Evolutionary conservation across 495 filamentous ascomycete genomes (phyloP).

Genomic region (Zalerion maritima): DNA sequence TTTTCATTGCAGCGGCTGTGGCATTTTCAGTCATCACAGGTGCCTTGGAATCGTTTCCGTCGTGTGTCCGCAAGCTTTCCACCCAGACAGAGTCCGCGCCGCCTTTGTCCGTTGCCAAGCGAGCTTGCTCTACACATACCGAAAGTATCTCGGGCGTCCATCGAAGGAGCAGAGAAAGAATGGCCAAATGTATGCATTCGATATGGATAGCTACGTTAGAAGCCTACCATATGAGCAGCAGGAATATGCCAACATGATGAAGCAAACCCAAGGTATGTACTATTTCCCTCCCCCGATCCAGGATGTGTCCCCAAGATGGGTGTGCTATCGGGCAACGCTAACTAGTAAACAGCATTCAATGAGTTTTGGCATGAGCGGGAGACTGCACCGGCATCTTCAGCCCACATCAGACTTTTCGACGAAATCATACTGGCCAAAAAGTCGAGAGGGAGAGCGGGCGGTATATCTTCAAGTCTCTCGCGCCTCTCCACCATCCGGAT

Average conservation of each 20-base stretch:
- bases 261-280: constrained; percentile 79
- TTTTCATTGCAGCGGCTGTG: constrained; percentile 72
- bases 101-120: constrained; percentile 92
- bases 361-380: constrained; percentile 95
- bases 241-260: constrained; percentile 73
- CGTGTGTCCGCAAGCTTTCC: constrained; percentile 82
- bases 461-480: constrained; percentile 37
- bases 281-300: not conserved
- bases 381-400: constrained; percentile 36
- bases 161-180: constrained; percentile 70
- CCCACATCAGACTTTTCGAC: constrained; percentile 78
- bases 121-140: constrained; percentile 89
- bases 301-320: not conserved
- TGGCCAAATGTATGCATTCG: constrained; percentile 80
- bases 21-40: constrained; percentile 58
- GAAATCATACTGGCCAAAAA: constrained; percentile 90
- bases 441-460: constrained; percentile 54
- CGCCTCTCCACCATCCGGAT: constrained; percentile 34
- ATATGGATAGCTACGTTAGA: constrained; percentile 83
- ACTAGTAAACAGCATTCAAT: constrained; percentile 81
- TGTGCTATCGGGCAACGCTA: no score
- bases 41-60: constrained; percentile 71
- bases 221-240: constrained; percentile 84
- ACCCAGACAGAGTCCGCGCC: constrained; percentile 76
- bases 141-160: constrained; percentile 64